Conservation (phyloP, 2,329 filamentous ascomycete species). For the Allantophomopsis cytisporea region DNA sequence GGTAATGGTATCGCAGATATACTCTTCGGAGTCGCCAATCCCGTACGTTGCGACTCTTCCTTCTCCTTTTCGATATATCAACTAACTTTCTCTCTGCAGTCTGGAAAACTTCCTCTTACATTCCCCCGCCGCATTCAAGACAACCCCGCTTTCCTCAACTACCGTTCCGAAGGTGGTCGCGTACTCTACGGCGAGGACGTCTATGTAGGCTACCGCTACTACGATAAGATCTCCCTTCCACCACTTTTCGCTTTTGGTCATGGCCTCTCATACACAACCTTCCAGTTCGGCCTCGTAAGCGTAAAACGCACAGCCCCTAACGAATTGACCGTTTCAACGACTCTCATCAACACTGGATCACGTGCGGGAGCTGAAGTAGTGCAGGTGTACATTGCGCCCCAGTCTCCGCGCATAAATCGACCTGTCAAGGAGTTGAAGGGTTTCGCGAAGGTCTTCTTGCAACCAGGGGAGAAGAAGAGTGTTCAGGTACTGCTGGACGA, state of each 20-base stretch:
- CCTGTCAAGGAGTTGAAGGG: conserved; percentile 28
- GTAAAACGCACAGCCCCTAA: background rate
- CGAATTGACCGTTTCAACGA: conserved; percentile 11
- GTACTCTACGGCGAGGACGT: conserved; percentile 51
- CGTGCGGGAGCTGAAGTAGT: conserved; percentile 15
- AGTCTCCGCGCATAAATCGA: conserved; percentile 16
- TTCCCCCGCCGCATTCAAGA: conserved; percentile 42
- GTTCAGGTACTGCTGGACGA: conserved; percentile 18
- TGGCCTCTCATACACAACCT: conserved; percentile 63
- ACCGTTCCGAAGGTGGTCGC: conserved; percentile 34
- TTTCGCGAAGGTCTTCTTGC: conserved; percentile 26
- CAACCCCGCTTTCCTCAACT: conserved; percentile 50
- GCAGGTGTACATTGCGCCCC: conserved; percentile 18
- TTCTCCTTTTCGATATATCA: background rate
- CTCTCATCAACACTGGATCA: conserved; percentile 15
- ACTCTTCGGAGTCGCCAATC: conserved; percentile 46
- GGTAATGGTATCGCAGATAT: conserved; percentile 52
- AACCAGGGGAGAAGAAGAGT: conserved; percentile 19
- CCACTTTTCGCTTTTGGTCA: conserved; percentile 52
- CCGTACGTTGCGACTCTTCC: conserved; percentile 16
- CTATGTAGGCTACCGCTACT: conserved; percentile 50
- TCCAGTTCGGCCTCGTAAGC: conserved; percentile 19
- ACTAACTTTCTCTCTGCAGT: background rate
- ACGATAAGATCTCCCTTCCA: conserved; percentile 39
- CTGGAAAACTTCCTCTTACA: conserved; percentile 43